Evolutionary conservation across 164 flowering plant genomes (phyloP), one percentile per base, ranked within the genome.

Genomic region (Stephania yunnanensis): DNA sequence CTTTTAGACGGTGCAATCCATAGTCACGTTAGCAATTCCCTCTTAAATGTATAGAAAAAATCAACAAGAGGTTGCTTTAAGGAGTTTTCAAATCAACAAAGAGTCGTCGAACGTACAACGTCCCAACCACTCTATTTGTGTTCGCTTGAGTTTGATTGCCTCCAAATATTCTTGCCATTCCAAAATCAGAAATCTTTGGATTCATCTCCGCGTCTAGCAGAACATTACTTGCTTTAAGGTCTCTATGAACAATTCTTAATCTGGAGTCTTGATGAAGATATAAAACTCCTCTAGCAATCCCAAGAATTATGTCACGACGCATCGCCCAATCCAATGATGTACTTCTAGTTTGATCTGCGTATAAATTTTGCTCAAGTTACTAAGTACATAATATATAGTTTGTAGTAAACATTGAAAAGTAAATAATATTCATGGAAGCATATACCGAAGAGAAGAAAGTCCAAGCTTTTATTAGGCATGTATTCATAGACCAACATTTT

Each of bases 131-230:
- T 78, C 86, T 85, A 20, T 52, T 82, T 1, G 95, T 89, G 31
- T 79, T 87, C 9, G 82, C 87, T 77, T 86, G 87, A 1, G 81
- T 82, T 74, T 86, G 85, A 74, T 88, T 88, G 29, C 78, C 73
- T 30, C 87, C 89, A 69, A 91, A 89, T 19, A 87, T 86, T 75
- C 91, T 83, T 5, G 94, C 92, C 88, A 87, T 84, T 53, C 94
- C 94, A 77, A 90, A 91, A 73, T 91, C 95, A 25, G 95, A 88
- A 58, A 91, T 91, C 78, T 89, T 91, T 0, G 95, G 93, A 68
- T 80, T 84, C 89, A 86, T 76, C 0, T 91, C 84, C 8, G 78
- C 81, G 71, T 91, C 95, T 1, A 90, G 86, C 10, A 90, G 76
- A 75, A 90, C 75, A 71, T 90, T 90, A 82, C 94, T 90, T 4